phyloP scores from a whole-genome alignment of 257 asterid species.

The Orobanche coerulescens region DNA sequence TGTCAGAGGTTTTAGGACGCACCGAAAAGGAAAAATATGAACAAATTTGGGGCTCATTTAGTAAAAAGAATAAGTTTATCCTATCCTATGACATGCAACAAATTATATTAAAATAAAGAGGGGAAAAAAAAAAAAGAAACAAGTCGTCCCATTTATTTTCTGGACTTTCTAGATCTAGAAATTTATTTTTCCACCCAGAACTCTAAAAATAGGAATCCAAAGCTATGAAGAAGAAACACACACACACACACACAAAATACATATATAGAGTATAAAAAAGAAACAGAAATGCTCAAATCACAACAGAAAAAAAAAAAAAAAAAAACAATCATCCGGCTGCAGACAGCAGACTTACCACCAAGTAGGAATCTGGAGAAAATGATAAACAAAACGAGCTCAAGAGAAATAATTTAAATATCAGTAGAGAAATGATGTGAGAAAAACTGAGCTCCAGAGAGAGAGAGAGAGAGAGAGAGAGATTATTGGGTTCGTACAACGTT shows the following conservation, averaged over 20 bases:
- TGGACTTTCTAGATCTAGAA: conserved; percentile 21
- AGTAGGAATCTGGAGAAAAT: neutral
- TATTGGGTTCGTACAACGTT: neutral
- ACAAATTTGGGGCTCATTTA: no score
- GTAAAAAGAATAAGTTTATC: no score
- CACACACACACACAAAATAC: neutral
- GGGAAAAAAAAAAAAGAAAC: neutral
- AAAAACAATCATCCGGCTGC: neutral
- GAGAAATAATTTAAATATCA: no score
- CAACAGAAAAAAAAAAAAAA: neutral
- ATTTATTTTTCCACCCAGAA: neutral
- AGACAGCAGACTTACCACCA: neutral
- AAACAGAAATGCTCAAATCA: neutral
- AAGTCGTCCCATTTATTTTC: neutral
- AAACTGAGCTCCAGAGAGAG: no score
- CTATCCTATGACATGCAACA: conserved; percentile 10
- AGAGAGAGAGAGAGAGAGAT: neutral
- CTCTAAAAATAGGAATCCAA: neutral
- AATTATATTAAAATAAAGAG: neutral
- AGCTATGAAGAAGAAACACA: neutral
- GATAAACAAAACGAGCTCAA: no score
- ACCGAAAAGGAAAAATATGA: neutral
- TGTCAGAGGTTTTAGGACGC: no score
- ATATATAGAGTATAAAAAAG: no score
- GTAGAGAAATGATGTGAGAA: no score